Conservation (phyloP, 192 early-diverging fungal genomes). For the Thoreauomyces humboldtii region DNA sequence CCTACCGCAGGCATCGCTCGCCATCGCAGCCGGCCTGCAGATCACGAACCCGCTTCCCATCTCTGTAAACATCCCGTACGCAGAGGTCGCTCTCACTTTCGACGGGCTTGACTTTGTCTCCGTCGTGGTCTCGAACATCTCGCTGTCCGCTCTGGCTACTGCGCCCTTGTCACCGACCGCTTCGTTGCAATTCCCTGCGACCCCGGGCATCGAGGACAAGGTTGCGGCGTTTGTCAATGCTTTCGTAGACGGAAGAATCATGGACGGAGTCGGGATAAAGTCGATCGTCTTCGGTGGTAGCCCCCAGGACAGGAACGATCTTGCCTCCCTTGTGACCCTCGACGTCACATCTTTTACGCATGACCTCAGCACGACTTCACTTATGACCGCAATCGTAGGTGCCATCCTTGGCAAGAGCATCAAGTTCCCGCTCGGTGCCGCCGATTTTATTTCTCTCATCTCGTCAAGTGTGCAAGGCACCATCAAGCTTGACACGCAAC, state of each 20-base stretch:
- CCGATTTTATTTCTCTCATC: background rate
- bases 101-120: background rate
- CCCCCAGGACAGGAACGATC: background rate
- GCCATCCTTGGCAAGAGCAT: background rate
- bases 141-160: background rate
- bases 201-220: background rate
- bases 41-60: background rate
- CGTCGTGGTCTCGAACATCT: background rate
- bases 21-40: background rate
- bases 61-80: background rate
- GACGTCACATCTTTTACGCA: background rate
- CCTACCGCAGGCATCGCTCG: background rate
- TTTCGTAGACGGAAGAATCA: background rate
- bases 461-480: background rate
- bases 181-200: background rate
- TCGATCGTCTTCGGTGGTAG: background rate
- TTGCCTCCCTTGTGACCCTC: background rate
- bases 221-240: background rate
- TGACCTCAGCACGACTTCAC: background rate
- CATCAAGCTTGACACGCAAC: background rate
- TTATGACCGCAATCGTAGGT: background rate
- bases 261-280: background rate
- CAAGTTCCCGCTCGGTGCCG: background rate
- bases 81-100: background rate
- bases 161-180: background rate